Evolutionary conservation across 2,329 filamentous ascomycete genomes (phyloP), one percentile per base, ranked within the genome.

Genomic region (Pseudogymnoascus pannorum): DNA sequence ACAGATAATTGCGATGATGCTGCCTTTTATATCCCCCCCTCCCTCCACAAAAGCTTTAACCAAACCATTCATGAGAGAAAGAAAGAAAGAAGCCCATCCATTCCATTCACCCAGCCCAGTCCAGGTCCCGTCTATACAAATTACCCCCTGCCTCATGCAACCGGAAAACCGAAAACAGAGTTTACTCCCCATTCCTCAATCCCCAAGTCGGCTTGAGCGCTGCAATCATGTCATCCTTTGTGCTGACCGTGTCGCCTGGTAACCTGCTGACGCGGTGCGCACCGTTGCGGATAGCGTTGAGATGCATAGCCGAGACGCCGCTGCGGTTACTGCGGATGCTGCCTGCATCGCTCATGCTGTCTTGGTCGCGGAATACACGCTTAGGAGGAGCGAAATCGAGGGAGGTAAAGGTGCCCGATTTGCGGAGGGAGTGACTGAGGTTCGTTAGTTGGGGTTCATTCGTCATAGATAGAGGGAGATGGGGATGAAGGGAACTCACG

Each of bases 381-480:
- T 86, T 85, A 31, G 89, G 89, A 26, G 90, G 87, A 2, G 89
- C 89, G 72, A 94, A 94, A 76, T 94, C 90, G 26, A 94, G 82
- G 1, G 76, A 84, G 3, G 89, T 93, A 71, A 92, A 93, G 0
- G 88, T 90, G 64, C 83, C 79, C 1, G 89, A 92, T 70, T 91
- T 92, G 70, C 88, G 85, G 58, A 94, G 80, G 69, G 85, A 68
- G 72, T 92, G 87, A 40, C 86, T 89, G 64, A 2, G 14, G 16
- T 35, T n/a, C n/a, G 66, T 75, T 71, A 77, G 73, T 36, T 57
- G 18, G 24, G 31, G 4, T 31, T 31, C 11, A 26, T 18, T 59
- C 12, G 11, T 12, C 35, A n/a, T n/a, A n/a, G n/a, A n/a, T n/a
- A n/a, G n/a, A n/a, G n/a, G n/a, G n/a, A n/a, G n/a, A n/a, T n/a